Conservation (phyloP, 2,329 filamentous ascomycete genomes). For the Phaeosphaeria sp. region DNA sequence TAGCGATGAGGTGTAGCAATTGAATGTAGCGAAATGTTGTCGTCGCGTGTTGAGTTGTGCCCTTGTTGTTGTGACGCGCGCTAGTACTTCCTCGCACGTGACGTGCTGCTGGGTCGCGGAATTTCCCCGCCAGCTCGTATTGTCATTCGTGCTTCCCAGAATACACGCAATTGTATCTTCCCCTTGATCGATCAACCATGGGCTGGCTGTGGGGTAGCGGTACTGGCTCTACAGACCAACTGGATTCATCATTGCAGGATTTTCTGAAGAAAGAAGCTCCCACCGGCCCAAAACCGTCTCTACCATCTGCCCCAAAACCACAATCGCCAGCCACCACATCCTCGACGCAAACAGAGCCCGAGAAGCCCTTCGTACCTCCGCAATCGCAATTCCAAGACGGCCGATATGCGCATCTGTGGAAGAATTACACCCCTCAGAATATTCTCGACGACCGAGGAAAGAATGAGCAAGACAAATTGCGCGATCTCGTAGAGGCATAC, state of each 20-base stretch:
- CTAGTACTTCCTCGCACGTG: constrained; percentile 20
- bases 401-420: constrained; percentile 88
- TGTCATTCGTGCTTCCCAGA: not conserved
- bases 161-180: not conserved
- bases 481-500: constrained; percentile 80
- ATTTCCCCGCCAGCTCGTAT: constrained; percentile 19
- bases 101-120: constrained; percentile 14
- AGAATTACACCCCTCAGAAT: constrained; percentile 78
- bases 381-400: constrained; percentile 72
- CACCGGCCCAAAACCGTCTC: constrained; percentile 63
- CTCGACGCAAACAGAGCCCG: constrained; percentile 17
- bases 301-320: constrained; percentile 38
- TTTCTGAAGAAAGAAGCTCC: constrained; percentile 86
- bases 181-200: constrained; percentile 51
- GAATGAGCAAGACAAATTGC: constrained; percentile 79
- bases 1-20: constrained; percentile 29
- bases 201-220: constrained; percentile 67
- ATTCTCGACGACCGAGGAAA: constrained; percentile 73
- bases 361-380: constrained; percentile 50
- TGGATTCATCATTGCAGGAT: constrained; percentile 83
- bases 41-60: constrained; percentile 20
- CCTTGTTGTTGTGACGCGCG: constrained; percentile 33
- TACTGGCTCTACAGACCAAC: constrained; percentile 63
- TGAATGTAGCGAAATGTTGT: constrained; percentile 6
- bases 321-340: constrained; percentile 26